phyloP scores from a whole-genome alignment of 192 early-diverging fungal genomes.

The Chytriomyces confervae region DNA sequence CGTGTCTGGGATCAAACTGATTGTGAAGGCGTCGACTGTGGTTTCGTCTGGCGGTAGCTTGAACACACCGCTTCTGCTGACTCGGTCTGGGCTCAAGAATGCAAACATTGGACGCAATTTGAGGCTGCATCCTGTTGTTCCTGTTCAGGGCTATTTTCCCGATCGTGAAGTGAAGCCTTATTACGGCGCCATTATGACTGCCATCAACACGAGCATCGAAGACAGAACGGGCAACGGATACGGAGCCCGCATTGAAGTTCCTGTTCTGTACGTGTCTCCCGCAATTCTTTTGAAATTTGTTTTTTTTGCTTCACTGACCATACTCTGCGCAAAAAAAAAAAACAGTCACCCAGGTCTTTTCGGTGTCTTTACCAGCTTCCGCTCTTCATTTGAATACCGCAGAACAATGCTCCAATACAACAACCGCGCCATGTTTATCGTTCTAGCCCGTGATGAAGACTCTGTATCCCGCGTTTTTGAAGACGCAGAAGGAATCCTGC shows the following conservation, averaged over 20 bases:
- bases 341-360: constrained; percentile 60
- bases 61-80: constrained; percentile 68
- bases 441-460: constrained; percentile 69
- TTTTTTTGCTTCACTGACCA: neutral
- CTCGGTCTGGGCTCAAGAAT: constrained; percentile 71
- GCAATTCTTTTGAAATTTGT: neutral
- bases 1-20: constrained; percentile 41
- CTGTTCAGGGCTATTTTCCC: constrained; percentile 71
- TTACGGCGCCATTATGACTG: constrained; percentile 69
- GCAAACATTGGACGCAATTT: constrained; percentile 71
- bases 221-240: constrained; percentile 68
- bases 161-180: constrained; percentile 48
- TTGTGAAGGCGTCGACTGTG: constrained; percentile 60
- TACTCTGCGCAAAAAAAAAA: constrained; percentile 7
- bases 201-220: constrained; percentile 61
- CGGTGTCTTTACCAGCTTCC: constrained; percentile 55
- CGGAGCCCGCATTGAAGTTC: constrained; percentile 67
- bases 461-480: constrained; percentile 47
- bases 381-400: constrained; percentile 57
- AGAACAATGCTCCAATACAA: constrained; percentile 53
- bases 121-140: constrained; percentile 64
- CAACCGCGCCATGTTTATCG: constrained; percentile 56
- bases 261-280: neutral
- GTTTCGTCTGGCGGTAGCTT: constrained; percentile 69
- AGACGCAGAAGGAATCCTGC: constrained; percentile 51